Evolutionary conservation across 2,329 filamentous ascomycete genomes (phyloP).

Genomic region (Penicillium sp.): DNA sequence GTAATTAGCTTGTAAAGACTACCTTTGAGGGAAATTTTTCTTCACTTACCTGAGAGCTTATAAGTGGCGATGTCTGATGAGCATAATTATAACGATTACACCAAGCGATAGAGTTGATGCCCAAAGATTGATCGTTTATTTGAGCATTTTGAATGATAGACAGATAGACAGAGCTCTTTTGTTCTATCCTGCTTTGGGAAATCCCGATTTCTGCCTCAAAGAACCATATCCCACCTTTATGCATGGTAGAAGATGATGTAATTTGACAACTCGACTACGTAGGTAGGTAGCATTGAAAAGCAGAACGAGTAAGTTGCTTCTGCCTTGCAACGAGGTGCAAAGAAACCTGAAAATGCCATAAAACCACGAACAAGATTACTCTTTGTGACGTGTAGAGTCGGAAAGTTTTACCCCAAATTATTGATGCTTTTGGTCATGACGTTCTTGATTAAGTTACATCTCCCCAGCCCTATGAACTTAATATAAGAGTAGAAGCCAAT

Average conservation of each 20-base stretch:
- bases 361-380: neutral
- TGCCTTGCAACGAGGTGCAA: neutral
- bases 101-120: neutral
- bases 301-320: neutral
- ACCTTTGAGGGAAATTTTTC: too few species aligned
- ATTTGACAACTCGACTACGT: neutral
- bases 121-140: neutral
- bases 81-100: neutral
- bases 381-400: neutral
- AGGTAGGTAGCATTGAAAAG: neutral
- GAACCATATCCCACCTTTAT: neutral
- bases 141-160: neutral
- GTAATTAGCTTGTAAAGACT: too few species aligned
- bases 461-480: neutral
- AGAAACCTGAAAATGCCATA: neutral
- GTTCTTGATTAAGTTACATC: neutral
- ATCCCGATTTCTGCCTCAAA: neutral
- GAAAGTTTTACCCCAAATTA: neutral
- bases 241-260: neutral
- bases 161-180: neutral
- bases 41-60: too few species aligned
- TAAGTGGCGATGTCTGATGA: too few species aligned
- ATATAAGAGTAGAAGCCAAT: neutral
- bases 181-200: neutral
- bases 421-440: neutral